phyloP scores from a whole-genome alignment of 495 filamentous ascomycete species.

The Achaetomiella virescens region DNA sequence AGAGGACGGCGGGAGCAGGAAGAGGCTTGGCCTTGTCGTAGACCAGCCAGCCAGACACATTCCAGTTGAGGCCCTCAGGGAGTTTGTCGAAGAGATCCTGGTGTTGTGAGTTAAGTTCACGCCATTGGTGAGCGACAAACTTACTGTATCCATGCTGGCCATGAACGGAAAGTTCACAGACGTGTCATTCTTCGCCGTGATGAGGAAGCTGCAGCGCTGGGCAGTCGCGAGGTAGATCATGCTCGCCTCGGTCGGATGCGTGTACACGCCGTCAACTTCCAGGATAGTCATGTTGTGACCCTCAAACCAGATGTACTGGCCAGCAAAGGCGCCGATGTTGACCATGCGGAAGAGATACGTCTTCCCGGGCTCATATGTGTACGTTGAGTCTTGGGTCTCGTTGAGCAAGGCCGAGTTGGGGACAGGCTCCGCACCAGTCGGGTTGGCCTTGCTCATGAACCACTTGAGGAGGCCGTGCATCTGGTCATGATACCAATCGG shows the following conservation, averaged over 20 bases:
- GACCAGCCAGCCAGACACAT: conserved; percentile 73
- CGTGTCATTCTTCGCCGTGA: conserved; percentile 60
- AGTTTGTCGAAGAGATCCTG: conserved; percentile 56
- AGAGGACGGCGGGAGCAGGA: conserved; percentile 42
- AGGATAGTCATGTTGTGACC: conserved; percentile 59
- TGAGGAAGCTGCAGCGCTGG: conserved; percentile 62
- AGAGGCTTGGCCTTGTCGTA: conserved; percentile 58
- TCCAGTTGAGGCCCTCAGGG: conserved; percentile 61
- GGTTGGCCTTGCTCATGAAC: conserved; percentile 55
- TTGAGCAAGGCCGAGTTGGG: conserved; percentile 66
- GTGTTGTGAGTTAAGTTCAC: not conserved
- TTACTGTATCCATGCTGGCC: conserved; percentile 54
- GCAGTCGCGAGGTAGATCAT: conserved; percentile 64
- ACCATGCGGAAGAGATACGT: conserved; percentile 75
- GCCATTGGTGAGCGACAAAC: conserved; percentile 8
- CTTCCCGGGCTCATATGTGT: conserved; percentile 54
- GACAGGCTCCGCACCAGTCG: conserved; percentile 58
- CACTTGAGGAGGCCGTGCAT: conserved; percentile 51
- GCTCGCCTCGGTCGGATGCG: conserved; percentile 50
- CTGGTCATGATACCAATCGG: conserved; percentile 61
- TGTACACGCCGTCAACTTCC: conserved; percentile 53
- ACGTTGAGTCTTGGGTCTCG: conserved; percentile 54
- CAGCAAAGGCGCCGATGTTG: conserved; percentile 66
- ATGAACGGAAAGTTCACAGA: conserved; percentile 61
- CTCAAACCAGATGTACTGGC: conserved; percentile 67